These are phyloP conservation scores for Stemphylium beticola DNA, from an alignment of 2,329 filamentous ascomycete genomes.

Conservation along the genomic window DNA sequence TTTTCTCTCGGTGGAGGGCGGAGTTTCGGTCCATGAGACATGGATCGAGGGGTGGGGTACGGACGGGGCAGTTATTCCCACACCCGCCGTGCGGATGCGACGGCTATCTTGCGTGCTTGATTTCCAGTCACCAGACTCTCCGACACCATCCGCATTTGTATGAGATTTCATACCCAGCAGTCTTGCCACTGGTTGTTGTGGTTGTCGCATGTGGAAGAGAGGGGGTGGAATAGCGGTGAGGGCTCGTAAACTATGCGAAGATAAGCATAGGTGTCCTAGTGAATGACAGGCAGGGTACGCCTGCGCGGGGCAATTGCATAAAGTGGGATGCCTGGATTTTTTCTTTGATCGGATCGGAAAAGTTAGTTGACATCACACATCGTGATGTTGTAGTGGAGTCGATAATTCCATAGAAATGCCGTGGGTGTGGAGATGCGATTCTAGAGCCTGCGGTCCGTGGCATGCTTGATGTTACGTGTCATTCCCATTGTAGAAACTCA, in stretches of 20 bases:
- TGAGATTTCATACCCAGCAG: neutral
- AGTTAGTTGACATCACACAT: slow-evolving; percentile 32
- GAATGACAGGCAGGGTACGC: slow-evolving; percentile 3
- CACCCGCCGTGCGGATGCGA: slow-evolving; percentile 14
- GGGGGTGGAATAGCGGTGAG: slow-evolving; percentile 17
- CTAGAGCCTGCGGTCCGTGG: slow-evolving; percentile 5
- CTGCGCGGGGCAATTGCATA: slow-evolving; percentile 1
- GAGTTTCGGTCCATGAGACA: slow-evolving; percentile 17
- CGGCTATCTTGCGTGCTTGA: slow-evolving; percentile 19
- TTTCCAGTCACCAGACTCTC: slow-evolving; percentile 4
- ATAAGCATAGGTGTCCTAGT: neutral
- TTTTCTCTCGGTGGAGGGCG: slow-evolving; percentile 14
- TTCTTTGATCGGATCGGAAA: slow-evolving; percentile 6
- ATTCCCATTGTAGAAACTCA: slow-evolving; percentile 5
- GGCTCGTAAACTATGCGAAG: neutral
- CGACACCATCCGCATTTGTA: slow-evolving; percentile 2
- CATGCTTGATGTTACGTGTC: slow-evolving; percentile 12
- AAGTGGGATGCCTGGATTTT: slow-evolving; percentile 3
- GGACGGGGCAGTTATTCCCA: slow-evolving; percentile 6
- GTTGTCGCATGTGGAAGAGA: neutral
- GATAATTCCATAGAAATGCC: slow-evolving; percentile 15
- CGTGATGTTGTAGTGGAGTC: slow-evolving; percentile 20
- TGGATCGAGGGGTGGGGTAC: slow-evolving; percentile 18
- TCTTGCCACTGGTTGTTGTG: neutral
- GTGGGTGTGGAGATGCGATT: slow-evolving; percentile 29